Base-by-base conservation (phyloP, 108 stramenopile genomes). In the Cylindrotheca closterium region DNA sequence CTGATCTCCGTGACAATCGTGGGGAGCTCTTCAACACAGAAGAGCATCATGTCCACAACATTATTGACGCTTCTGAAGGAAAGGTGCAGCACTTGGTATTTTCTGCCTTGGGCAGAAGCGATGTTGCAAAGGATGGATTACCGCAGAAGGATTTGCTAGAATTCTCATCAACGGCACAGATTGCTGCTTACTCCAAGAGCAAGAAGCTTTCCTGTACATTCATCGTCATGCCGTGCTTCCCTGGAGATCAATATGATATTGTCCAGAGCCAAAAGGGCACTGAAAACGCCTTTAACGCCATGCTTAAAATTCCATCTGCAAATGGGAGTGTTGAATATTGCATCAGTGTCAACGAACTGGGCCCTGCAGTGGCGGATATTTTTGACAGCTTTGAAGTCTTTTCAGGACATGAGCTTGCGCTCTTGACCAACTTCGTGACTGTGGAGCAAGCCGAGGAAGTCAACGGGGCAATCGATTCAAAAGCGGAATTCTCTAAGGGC, bases 51-150 rank as follows among this genome's bases (percentile, higher is more conserved):
- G 72, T 64, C 0, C 48, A 71, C 12, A 78, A 79, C 58, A 28
- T 87, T 30, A 87, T 87, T 64, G 85, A 87, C 70, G 85, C 85
- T n/a, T 87, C 79, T 53, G 77, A 69, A 21, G 71, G 58, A n/a
- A 21, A 51, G 24, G 79, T 81, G 12, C 50, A 55, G 22, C 84
- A 85, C 67, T 52, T 85, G 34, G 84, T 85, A 1, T 76, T 85
- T 65, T 70, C 68, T 12, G 79, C 84, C n/a, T 55, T 79, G 52
- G 80, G 77, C 51, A 60, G 46, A 17, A 50, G 8, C 24, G 55
- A 56, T 4, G 42, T n/a, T 31, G 65, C 56, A 4, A 34, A 55
- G 21, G 26, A 47, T 18, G 54, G 46, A 1, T 27, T 67, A 27
- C 54, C 65, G 1, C 18, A 47, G 23, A 25, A 30, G 17, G 65